Base-by-base conservation (phyloP, 495 filamentous ascomycete species). In the Ascobolus immersus region DNA sequence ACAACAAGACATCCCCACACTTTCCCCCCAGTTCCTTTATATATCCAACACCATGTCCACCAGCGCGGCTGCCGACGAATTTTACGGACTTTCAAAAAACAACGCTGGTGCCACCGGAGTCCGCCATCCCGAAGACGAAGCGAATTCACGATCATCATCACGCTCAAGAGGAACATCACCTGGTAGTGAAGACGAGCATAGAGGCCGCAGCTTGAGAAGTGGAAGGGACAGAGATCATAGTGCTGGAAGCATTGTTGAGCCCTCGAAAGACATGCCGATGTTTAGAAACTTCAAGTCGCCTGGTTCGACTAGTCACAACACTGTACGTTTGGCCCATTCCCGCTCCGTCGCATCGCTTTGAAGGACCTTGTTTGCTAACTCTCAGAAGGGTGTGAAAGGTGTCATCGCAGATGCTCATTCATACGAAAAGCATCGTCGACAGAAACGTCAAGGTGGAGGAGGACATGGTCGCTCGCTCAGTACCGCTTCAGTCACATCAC, bases 331-430 rank as follows among this genome's bases (percentile, higher is more conserved):
- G 31, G 35, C 45, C 17, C 59, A 60, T 33, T 43, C 59, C 23
- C 55, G 59, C 31, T 49, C 50, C 29, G 58, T 72, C 47, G 71
- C 61, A 38, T 53, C 67, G 38, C 65, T 62, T 17, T 59, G 60
- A 17, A 54, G 57, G 11, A 64, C 65, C 33, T 84, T 73, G 55
- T 69, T 86, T 44, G 66, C 67, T 40, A 77, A 86, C 44, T 49
- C 54, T 30, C 56, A 55, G 15, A 89, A 89, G n/a, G 86, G 86
- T 17, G 89, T 92, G 35, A 94, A 94, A 57, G 86, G 86, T 42
- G 86, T 96, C 52, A 93, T 96, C 39, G 81, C 89, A 42, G 86
- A 96, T 48, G 86, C 86, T 17, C 67, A 77, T 40, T 71, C 77
- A 34, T 94, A 82, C 48, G 81, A 93, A 53, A 67, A 71, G 34